These are phyloP conservation scores for Mortierella antarctica DNA, from an alignment of 192 early-diverging fungal species.

Conservation along the genomic window DNA sequence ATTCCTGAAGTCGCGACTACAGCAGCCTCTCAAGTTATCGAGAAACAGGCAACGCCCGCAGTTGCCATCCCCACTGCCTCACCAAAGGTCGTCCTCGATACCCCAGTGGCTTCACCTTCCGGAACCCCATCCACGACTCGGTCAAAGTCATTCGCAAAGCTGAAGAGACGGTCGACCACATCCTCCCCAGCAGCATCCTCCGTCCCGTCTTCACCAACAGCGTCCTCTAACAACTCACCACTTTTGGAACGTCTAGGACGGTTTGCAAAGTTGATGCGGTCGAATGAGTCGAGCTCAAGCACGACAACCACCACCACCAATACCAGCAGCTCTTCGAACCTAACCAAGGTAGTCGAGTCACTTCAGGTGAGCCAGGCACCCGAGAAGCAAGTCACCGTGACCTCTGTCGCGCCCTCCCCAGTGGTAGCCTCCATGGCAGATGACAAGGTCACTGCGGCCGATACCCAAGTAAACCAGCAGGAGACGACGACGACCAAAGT, in stretches of 20 bases:
- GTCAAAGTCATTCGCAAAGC: conserved; percentile 18
- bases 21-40: too few species aligned
- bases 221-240: conserved; percentile 1
- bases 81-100: too few species aligned
- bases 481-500: neutral
- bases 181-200: neutral
- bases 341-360: conserved; percentile 15
- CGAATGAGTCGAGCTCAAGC: conserved; percentile 1
- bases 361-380: too few species aligned
- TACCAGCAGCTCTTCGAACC: conserved; percentile 6
- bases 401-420: neutral
- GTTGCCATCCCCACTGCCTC: too few species aligned
- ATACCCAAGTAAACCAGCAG: neutral
- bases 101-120: neutral
- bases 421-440: neutral
- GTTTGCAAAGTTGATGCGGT: conserved; percentile 33
- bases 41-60: too few species aligned
- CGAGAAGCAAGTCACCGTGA: too few species aligned
- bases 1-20: too few species aligned
- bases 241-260: conserved; percentile 27
- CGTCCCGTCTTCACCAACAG: neutral
- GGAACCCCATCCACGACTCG: neutral
- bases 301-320: too few species aligned
- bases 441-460: neutral
- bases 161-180: conserved; percentile 14